Evolutionary conservation across 2,329 filamentous ascomycete genomes (phyloP).

Genomic region (Cladosporium sp.): DNA sequence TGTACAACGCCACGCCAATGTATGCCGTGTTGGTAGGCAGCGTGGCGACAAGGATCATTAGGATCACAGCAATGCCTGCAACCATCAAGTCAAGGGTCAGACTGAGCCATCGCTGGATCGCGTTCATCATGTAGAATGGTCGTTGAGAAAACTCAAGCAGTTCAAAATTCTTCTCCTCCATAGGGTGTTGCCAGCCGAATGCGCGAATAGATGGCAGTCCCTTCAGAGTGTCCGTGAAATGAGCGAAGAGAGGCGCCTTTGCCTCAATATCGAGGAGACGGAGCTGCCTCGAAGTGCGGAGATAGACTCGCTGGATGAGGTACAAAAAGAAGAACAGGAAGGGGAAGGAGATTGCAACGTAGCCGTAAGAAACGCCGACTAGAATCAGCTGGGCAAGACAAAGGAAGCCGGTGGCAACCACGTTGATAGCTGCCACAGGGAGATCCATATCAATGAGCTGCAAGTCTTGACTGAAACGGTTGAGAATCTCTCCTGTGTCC

Average conservation of each 20-base stretch:
- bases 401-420: slow-evolving; percentile 9
- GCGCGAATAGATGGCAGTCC: slow-evolving; percentile 50
- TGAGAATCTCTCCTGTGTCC: slow-evolving; percentile 34
- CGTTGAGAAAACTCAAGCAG: slow-evolving; percentile 40
- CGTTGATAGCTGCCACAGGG: slow-evolving; percentile 14
- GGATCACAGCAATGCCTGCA: slow-evolving; percentile 30
- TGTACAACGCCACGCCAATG: slow-evolving; percentile 51
- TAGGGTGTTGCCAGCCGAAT: slow-evolving; percentile 43
- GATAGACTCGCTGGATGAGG: slow-evolving; percentile 43
- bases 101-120: slow-evolving; percentile 43
- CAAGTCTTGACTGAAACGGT: slow-evolving; percentile 45
- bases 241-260: slow-evolving; percentile 47
- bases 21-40: slow-evolving; percentile 43
- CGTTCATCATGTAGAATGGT: slow-evolving; percentile 43
- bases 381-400: slow-evolving; percentile 10
- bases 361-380: slow-evolving; percentile 17
- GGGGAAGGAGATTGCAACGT: slow-evolving; percentile 38
- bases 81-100: slow-evolving; percentile 36
- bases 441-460: slow-evolving; percentile 43
- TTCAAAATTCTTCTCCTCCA: slow-evolving; percentile 35
- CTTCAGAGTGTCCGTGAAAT: slow-evolving; percentile 49
- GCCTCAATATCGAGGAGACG: slow-evolving; percentile 52
- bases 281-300: slow-evolving; percentile 46
- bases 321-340: slow-evolving; percentile 29
- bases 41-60: slow-evolving; percentile 32